Evolutionary conservation across 768 basidiomycete genomes (phyloP), one percentile per base, ranked within the genome.

Genomic region (Hericium erinaceus): DNA sequence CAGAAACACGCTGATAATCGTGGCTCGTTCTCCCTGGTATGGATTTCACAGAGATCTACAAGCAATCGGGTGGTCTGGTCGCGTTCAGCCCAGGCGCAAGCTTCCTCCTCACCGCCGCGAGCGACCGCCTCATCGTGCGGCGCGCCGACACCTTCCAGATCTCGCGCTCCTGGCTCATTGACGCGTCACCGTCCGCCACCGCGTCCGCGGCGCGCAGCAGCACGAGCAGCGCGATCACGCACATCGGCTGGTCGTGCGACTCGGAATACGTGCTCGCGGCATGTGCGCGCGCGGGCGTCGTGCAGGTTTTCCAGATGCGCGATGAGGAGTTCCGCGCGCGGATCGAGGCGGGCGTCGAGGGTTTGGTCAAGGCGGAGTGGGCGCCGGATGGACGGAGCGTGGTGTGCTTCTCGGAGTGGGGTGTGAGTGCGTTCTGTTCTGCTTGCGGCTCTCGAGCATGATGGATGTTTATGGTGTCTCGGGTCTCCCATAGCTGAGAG

Each of bases 401-500:
- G 4, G 72, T 97, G 33, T 95, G 90, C 65, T 98, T 94, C 71
- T 94, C 92, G 3, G 89, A 94, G 64, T 91, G 91, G 87, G 91
- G 89, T 64, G 94, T 95, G 73, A 75, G 93, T 81, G 20, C 18
- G 33, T 46, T 33, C 40, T 60, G 56, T 26, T 37, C 54, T 39
- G 39, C 48, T 2, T 12, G 55, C 24, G 1, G 13, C 2, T 18
- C 41, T 8, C 4, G 41, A 8, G n/a, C 18, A 5, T 4, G 20
- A 20, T 20, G 44, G 44, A 10, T 16, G 55, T 18, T n/a, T 9
- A 44, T 5, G 15, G 11, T 37, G 56, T 11, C 16, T 8, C 9
- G 33, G 55, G 26, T 49, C 59, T 44, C 24, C 58, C 46, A 33
- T 40, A 97, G 94, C 78, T 95, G 48, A 80, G 92, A 54, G 81